A percentile compares a stretch with the other conserved stretches of the same genome.
Conservation (phyloP, 305 asterid genomes). For the Solanum hybrid region DNA sequence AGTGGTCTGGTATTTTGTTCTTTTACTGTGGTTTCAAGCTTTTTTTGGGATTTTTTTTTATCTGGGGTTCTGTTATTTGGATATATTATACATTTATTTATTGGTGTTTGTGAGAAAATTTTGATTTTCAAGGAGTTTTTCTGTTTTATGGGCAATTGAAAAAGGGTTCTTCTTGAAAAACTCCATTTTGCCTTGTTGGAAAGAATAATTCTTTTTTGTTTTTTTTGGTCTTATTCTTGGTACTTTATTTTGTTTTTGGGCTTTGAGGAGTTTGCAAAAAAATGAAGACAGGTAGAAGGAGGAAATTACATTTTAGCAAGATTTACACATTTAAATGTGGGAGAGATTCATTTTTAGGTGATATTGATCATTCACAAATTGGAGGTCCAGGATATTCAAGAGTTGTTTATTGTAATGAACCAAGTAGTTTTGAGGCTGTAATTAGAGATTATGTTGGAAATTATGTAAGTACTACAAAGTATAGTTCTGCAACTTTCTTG, state of each 20-base stretch:
- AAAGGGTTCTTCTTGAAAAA: not conserved
- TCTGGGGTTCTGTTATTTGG: constrained; percentile 20
- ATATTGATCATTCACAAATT: constrained; percentile 60
- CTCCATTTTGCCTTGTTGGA: not conserved
- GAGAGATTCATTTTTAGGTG: constrained; percentile 20
- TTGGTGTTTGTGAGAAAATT: constrained; percentile 17
- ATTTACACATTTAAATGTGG: constrained; percentile 70
- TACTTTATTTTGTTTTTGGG: not conserved
- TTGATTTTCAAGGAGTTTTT: constrained; percentile 11
- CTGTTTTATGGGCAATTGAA: constrained; percentile 18
- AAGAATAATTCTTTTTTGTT: not conserved
- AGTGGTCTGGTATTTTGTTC: constrained; percentile 7
- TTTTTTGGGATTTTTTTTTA: not conserved
- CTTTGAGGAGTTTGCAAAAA: not conserved
- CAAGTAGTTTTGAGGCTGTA: constrained; percentile 32
- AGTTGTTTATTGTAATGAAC: constrained; percentile 70
- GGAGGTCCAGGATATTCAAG: constrained; percentile 93
- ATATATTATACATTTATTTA: constrained; percentile 9
- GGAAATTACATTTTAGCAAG: constrained; percentile 60
- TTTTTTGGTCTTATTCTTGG: not conserved
- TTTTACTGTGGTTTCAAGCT: not conserved
- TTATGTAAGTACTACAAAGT: constrained; percentile 73
- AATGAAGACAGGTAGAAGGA: constrained; percentile 37
- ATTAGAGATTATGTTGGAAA: constrained; percentile 40
- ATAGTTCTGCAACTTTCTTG: constrained; percentile 67